Base-by-base conservation (phyloP, 1,284 basidiomycete species). In the Kwoniella shivajii region DNA sequence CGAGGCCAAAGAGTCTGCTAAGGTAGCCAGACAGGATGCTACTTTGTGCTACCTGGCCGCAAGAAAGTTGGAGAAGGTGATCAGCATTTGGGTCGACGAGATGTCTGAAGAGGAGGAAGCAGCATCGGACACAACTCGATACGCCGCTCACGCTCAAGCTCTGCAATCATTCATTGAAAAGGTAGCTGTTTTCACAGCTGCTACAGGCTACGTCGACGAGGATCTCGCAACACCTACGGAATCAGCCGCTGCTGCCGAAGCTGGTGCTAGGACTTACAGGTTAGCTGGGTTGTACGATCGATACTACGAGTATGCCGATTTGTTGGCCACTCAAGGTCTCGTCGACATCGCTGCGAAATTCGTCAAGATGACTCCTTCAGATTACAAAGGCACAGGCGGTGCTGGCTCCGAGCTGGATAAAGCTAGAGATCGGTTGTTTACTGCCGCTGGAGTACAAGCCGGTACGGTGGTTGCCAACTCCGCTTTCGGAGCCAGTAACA, bases 101-200 rank as follows among this genome's bases (percentile, higher is more conserved):
- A 83, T 97, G 79, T 79, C 79, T 6, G 93, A 97, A 73, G 93
- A 97, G 63, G 93, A 97, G 80, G 81, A 81, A 50, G 71, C 69
- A 1, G 54, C 65, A 6, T 46, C 69, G 1, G 50, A 63, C 6
- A 53, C 62, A 0, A 88, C 89, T 1, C 81, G 82, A 10, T 97
- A 94, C 75, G 87, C 91, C 7, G 88, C 89, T 0, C 93, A 95
- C 69, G 92, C 89, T 0, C 84, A 87, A 46, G 92, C 94, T 1
- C 80, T 99, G 31, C 93, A 98, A 77, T 88, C 88, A 0, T 95
- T 99, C 79, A 85, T 98, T 71, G 95, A 99, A 78, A 99, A 99
- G 80, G 92, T 98, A 39, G 88, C 91, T 1, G 87, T 96, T 38
- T 99, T 99, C 85, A 87, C 90, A 61, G 84, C 85, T 54, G 95